Base-by-base conservation (phyloP, 179 eudicot species). In the Beta macrorhiza region DNA sequence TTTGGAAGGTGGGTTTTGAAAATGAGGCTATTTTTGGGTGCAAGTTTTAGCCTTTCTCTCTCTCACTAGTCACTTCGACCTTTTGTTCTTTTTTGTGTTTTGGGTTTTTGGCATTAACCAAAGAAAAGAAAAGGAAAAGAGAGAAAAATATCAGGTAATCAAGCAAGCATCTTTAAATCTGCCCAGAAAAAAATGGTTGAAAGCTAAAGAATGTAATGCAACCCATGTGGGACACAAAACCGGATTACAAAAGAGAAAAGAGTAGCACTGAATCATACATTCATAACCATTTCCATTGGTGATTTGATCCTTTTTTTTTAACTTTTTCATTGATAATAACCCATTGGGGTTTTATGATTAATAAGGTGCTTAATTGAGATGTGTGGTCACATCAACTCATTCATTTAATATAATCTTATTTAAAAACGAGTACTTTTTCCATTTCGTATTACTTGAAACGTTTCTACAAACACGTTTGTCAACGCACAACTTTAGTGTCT, bases 71-170 rank as follows among this genome's bases (percentile, higher is more conserved):
- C 25, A 25, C 25, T 25, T 59, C 52, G 0, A 17, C 44, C 12
- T 56, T 59, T 65, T 74, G 72, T 53, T 52, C 53, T 53, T 74
- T 80, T 62, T 53, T 63, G 74, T 65, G 65, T 80, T 74, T 61
- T 65, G 83, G 79, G 73, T 20, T 72, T 74, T 80, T 53, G 79
- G 83, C 74, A 80, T 74, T 63, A 79, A 80, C 78, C 58, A n/a
- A 74, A 63, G 65, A 59, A 72, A 20, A 62, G 67, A 80, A 73
- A 19, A 29, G 5, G 63, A 73, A 74, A 73, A 42, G 67, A 65
- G 74, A 51, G 29, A 44, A 68, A 64, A 80, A 52, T 62, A 53
- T 80, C 65, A 73, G 13, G 15, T 19, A 55, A 58, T 58, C 55
- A 17, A 17, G 7, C 32, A 29, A 7, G 11, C 25, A 52, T 73